These are phyloP conservation scores for Pyrenochaeta sp. DNA, from an alignment of 2,329 filamentous ascomycete species.

Conservation along the genomic window DNA sequence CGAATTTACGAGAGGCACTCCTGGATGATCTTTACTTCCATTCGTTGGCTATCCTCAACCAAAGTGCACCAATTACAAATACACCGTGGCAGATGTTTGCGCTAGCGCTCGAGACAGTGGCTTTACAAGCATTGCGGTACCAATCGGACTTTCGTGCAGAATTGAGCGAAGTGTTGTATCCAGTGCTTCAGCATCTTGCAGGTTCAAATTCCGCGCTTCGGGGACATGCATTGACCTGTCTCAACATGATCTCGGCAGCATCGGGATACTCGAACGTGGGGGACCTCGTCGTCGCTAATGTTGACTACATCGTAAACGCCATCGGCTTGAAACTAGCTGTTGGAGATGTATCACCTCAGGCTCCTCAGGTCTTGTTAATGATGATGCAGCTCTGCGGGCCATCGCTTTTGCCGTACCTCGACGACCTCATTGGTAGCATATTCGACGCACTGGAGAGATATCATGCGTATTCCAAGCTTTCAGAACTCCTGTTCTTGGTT, in stretches of 20 bases:
- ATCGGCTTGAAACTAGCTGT: conserved; percentile 88
- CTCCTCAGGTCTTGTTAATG: conserved; percentile 90
- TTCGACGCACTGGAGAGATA: conserved; percentile 95
- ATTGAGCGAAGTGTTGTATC: conserved; percentile 90
- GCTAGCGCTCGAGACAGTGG: conserved; percentile 81
- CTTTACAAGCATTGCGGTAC: conserved; percentile 75
- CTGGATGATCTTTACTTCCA: conserved; percentile 74
- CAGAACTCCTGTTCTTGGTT: conserved; percentile 84
- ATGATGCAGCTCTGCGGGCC: conserved; percentile 90
- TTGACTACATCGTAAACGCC: conserved; percentile 95
- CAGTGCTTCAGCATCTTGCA: conserved; percentile 86
- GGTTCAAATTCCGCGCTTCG: conserved; percentile 74
- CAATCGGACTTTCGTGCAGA: conserved; percentile 78
- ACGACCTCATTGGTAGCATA: conserved; percentile 89
- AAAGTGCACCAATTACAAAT: conserved; percentile 45
- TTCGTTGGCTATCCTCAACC: conserved; percentile 68
- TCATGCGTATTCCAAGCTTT: conserved; percentile 87
- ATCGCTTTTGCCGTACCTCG: conserved; percentile 82
- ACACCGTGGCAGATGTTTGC: conserved; percentile 78
- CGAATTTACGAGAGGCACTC: conserved; percentile 39
- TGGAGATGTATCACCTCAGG: conserved; percentile 90
- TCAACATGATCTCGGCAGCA: conserved; percentile 79
- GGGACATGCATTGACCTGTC: conserved; percentile 80
- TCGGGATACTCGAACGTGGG: conserved; percentile 80
- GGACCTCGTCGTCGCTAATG: conserved; percentile 85